These are phyloP conservation scores for Eucalyptus decipiens DNA, from an alignment of 345 rosid genomes.

Conservation along the genomic window DNA sequence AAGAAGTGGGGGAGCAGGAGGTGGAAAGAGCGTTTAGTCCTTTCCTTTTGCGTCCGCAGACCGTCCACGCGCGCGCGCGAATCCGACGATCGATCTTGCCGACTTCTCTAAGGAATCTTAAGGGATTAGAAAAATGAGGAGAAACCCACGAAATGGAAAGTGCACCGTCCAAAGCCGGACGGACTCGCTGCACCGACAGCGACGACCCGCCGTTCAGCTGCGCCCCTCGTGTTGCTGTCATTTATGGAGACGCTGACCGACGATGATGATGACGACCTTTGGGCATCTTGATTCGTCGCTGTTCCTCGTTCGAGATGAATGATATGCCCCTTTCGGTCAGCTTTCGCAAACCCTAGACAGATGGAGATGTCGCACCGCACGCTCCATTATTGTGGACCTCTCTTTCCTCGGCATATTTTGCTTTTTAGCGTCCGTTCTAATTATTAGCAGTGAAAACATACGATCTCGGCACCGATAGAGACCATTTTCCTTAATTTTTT, in stretches of 20 bases:
- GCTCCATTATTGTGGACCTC: not conserved
- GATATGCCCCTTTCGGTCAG: not conserved
- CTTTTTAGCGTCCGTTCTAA: not conserved
- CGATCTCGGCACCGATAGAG: not conserved
- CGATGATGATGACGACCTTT: not conserved
- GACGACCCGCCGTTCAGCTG: not conserved
- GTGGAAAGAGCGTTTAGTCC: not conserved
- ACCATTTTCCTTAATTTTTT: no score
- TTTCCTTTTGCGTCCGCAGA: not conserved
- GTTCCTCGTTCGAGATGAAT: not conserved
- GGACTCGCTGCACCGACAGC: not conserved
- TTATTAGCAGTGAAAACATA: not conserved
- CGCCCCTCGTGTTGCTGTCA: not conserved
- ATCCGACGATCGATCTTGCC: not conserved
- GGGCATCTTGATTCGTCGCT: not conserved
- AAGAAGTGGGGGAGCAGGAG: not conserved
- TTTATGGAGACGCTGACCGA: not conserved
- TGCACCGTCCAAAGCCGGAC: not conserved
- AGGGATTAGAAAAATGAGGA: not conserved
- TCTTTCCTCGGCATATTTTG: not conserved
- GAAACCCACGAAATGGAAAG: not conserved
- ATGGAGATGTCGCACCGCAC: not conserved
- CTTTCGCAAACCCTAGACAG: not conserved
- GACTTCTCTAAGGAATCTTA: not conserved
- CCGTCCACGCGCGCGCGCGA: not conserved